Evolutionary conservation across 2,329 filamentous ascomycete genomes (phyloP).

Genomic region (Aulographum hederae): DNA sequence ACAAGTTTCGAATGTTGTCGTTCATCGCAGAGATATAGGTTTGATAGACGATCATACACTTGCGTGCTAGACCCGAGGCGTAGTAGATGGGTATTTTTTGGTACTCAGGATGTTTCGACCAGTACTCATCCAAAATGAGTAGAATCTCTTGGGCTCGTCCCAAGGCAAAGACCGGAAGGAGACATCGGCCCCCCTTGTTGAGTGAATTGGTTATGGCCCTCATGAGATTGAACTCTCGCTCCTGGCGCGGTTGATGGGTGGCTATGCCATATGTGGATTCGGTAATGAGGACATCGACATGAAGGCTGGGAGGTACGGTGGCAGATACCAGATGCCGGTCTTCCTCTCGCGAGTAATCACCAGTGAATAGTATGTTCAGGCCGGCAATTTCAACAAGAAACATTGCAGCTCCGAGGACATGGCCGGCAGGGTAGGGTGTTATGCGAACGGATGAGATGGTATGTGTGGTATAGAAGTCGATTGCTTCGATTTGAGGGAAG

Average conservation of each 20-base stretch:
- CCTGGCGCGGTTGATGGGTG: slow-evolving; percentile 74
- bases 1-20: slow-evolving; percentile 94
- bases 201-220: slow-evolving; percentile 84
- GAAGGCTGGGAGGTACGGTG: slow-evolving; percentile 71
- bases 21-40: slow-evolving; percentile 99
- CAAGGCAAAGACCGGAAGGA: slow-evolving; percentile 91
- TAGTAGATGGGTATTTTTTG: slow-evolving; percentile 95
- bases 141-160: slow-evolving; percentile 87
- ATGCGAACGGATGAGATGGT: slow-evolving; percentile 93
- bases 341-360: slow-evolving; percentile 90
- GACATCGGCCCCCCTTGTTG: slow-evolving; percentile 75
- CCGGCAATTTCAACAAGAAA: slow-evolving; percentile 95
- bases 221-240: slow-evolving; percentile 86
- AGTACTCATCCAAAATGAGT: slow-evolving; percentile 92
- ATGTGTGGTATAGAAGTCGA: slow-evolving; percentile 96
- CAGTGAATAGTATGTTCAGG: slow-evolving; percentile 91
- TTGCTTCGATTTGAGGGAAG: slow-evolving; percentile 86
- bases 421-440: slow-evolving; percentile 89
- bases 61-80: slow-evolving; percentile 80
- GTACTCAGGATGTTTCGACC: slow-evolving; percentile 73
- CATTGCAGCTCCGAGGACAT: slow-evolving; percentile 97
- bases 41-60: slow-evolving; percentile 98
- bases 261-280: slow-evolving; percentile 96
- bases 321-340: slow-evolving; percentile 92
- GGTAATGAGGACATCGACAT: slow-evolving; percentile 90